Conservation (phyloP, 306 rosid genomes). For the Carpinus fangiana region DNA sequence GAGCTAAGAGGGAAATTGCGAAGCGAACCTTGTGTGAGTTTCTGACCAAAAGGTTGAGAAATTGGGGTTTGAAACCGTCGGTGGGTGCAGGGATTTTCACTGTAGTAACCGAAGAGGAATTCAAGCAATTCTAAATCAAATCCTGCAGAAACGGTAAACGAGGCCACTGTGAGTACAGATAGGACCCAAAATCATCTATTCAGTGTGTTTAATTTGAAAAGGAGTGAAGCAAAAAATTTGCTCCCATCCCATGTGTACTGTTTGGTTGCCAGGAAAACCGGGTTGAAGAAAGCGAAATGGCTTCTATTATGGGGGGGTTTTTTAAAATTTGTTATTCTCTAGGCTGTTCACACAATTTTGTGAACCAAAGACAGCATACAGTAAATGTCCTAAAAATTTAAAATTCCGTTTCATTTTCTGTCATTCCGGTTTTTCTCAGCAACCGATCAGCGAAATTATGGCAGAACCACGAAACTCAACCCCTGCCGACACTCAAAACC, state of each 20-base stretch:
- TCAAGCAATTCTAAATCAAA: background rate
- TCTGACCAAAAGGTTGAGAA: background rate
- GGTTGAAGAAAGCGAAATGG: background rate
- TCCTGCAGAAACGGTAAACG: slow-evolving; percentile 16
- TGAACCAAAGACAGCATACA: background rate
- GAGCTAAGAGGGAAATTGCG: background rate
- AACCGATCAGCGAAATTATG: slow-evolving; percentile 6
- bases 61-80: background rate
- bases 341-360: background rate
- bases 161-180: background rate
- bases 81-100: background rate
- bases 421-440: slow-evolving; percentile 13
- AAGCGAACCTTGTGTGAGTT: slow-evolving; percentile 8
- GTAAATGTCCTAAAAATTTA: background rate
- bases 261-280: background rate
- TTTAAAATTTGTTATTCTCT: background rate
- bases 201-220: background rate
- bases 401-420: background rate
- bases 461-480: background rate
- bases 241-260: background rate
- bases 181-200: background rate
- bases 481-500: slow-evolving; percentile 6
- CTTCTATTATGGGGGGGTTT: background rate
- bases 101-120: slow-evolving; percentile 3
- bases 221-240: background rate